Base-by-base conservation (phyloP, 768 basidiomycete species). In the Chalciporus pseudorubinellus region DNA sequence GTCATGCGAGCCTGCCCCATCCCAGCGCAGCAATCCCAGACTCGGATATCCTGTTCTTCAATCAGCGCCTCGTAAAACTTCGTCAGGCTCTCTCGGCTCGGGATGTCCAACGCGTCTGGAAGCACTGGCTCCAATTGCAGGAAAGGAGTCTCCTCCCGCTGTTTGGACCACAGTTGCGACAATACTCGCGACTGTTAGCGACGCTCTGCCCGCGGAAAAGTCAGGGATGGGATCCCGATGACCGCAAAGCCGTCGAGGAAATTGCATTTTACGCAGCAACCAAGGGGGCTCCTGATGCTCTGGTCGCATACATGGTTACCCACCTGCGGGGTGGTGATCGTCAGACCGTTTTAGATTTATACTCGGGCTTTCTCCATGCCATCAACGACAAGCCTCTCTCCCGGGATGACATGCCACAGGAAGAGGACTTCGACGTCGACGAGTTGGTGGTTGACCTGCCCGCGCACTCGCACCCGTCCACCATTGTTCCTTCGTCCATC, bases 201-300 rank as follows among this genome's bases (percentile, higher is more conserved):
- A 49, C 58, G 1, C 49, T 71, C 57, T 64, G 63, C 67, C 64
- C 59, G 34, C 56, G 34, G 21, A 41, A 44, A 38, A 18, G 50
- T 16, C 39, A 58, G 28, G 33, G 46, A 14, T 68, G 72, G 65
- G 60, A 69, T 33, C 58, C 66, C 11, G 48, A 52, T 19, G 59
- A 72, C 19, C 63, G 59, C 53, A 59, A 59, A 19, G 56, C 64
- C 3, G 63, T 78, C 5, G 72, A 77, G 55, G 70, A 76, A 47
- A 75, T 87, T 43, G 79, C 82, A 6, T 44, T 86, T 19, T 61
- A 71, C 33, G 70, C 77, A 7, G 81, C 85, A 0, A 70, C 61
- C 11, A 65, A 62, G 24, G 72, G 77, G 26, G 73, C 73, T 9
- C 69, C 75, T 13, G 72, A 75, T 11, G 79, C 79, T 4, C 67